These are phyloP conservation scores for Neurospora hispaniola DNA, from an alignment of 495 filamentous ascomycete genomes.

Conservation along the genomic window DNA sequence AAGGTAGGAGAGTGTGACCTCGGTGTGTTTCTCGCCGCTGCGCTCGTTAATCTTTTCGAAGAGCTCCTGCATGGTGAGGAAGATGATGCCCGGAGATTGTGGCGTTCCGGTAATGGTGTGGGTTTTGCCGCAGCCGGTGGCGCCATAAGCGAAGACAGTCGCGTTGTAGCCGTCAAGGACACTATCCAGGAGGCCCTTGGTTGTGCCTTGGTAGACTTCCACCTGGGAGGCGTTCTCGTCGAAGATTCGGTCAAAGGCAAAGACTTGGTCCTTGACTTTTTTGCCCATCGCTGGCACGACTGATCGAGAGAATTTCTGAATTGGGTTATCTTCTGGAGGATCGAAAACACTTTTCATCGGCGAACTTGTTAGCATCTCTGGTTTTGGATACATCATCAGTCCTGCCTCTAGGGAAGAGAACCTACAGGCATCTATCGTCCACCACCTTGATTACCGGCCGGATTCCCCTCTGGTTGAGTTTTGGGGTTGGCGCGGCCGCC, in stretches of 20 bases:
- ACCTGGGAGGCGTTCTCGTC: conserved; percentile 89
- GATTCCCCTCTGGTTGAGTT: conserved; percentile 77
- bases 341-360: conserved; percentile 69
- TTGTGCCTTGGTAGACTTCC: conserved; percentile 94
- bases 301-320: conserved; percentile 80
- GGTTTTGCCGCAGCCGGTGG: conserved; percentile 92
- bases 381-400: background rate
- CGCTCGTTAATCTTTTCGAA: conserved; percentile 90
- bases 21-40: conserved; percentile 74
- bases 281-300: conserved; percentile 72
- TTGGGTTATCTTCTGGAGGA: conserved; percentile 89
- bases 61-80: conserved; percentile 95
- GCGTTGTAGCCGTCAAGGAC: conserved; percentile 98
- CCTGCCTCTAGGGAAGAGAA: conserved; percentile 6
- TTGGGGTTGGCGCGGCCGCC: conserved; percentile 71
- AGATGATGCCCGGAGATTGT: conserved; percentile 94
- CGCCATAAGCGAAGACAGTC: conserved; percentile 96
- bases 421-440: conserved; percentile 91
- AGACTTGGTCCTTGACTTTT: conserved; percentile 94
- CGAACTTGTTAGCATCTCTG: background rate
- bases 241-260: conserved; percentile 93
- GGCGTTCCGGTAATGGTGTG: conserved; percentile 85
- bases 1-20: conserved; percentile 87
- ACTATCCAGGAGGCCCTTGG: conserved; percentile 78
- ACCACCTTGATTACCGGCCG: conserved; percentile 90